Evolutionary conservation across 257 asterid species (phyloP), one percentile per base, ranked within the genome.

Genomic region (Fraxinus cuspidata): DNA sequence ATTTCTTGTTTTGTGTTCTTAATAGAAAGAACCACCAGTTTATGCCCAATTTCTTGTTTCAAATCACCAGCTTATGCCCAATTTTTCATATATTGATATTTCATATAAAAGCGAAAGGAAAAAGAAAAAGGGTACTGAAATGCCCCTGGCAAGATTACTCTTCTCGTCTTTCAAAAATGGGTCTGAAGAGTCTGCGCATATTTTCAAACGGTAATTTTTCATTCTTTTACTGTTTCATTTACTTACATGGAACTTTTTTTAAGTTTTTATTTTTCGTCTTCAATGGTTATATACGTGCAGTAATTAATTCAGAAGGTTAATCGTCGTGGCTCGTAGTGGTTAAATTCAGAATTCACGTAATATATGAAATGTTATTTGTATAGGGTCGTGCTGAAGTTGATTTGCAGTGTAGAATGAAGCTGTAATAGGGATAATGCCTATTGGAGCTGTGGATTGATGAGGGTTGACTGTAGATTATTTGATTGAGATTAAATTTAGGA

Each of bases 191-290:
- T 73, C 78, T 32, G 80, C 53, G 31, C 83, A n/a, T 56, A 65
- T 73, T 68, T 37, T 69, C 79, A 81, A 78, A 11, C 63, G 90
- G 90, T 84, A 67, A 53, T 27, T 28, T 78, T 74, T 70, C 49
- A 4, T 65, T 31, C 23, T n/a, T 3, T 63, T 74, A 70, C 5
- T 27, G 12, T 2, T 18, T 37, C 44, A n/a, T 37, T 49, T 13
- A 13, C 42, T 23, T 49, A 32, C 28, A 29, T 63, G 51, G 69
- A 63, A 63, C 38, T 69, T 53, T 13, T 32, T 4, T 31, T 3
- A 63, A 64, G 21, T 29, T 28, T 31, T 69, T 16, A 64, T 70
- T 38, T n/a, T 2, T 3, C 56, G 6, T 15, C 11, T 32, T 15
- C 63, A 42, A 71, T 71, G 31, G 58, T 76, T 34, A 18, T 71